Percentiles rank a stretch among this genome's conserved stretches.
Evolutionary conservation across 305 asterid genomes (phyloP).

Genomic region (Coffea humblotiana): DNA sequence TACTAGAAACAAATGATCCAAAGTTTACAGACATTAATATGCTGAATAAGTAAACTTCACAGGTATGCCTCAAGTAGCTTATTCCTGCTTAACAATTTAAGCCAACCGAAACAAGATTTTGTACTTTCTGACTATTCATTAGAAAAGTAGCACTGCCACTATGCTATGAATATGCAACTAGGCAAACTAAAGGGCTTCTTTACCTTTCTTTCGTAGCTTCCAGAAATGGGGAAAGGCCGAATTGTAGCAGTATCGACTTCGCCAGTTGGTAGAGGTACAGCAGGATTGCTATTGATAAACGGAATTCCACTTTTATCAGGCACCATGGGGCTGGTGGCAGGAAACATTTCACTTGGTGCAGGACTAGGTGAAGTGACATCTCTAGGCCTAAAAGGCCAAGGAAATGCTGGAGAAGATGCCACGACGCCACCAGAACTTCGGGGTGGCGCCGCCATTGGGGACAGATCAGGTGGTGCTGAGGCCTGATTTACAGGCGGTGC

Average conservation of each 20-base stretch:
- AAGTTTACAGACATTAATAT: not conserved
- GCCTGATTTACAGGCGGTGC: conserved; percentile 24
- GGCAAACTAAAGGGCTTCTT: not conserved
- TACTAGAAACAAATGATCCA: not conserved
- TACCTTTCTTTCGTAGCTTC: conserved; percentile 30
- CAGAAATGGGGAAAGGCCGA: conserved; percentile 57
- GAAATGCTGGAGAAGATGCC: conserved; percentile 33
- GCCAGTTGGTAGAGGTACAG: conserved; percentile 89
- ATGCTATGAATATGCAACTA: not conserved
- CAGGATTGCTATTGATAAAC: conserved; percentile 81
- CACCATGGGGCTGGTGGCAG: conserved; percentile 30
- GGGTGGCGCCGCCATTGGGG: conserved; percentile 30
- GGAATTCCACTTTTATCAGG: conserved; percentile 64
- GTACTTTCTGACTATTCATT: not conserved
- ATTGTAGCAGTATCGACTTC: conserved; percentile 82
- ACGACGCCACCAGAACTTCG: conserved; percentile 25
- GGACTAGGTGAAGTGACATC: conserved; percentile 31
- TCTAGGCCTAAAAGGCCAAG: conserved; percentile 33
- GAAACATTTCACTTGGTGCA: conserved; percentile 32
- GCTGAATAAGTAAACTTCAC: not conserved
- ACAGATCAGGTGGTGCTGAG: conserved; percentile 16
- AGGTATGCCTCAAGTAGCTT: too few relatives aligned
- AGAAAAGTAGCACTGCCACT: not conserved
- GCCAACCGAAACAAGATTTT: not conserved
- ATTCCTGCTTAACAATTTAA: not conserved